Conservation (phyloP, 352 stramenopile genomes). For the Phytophthora palmivora region DNA sequence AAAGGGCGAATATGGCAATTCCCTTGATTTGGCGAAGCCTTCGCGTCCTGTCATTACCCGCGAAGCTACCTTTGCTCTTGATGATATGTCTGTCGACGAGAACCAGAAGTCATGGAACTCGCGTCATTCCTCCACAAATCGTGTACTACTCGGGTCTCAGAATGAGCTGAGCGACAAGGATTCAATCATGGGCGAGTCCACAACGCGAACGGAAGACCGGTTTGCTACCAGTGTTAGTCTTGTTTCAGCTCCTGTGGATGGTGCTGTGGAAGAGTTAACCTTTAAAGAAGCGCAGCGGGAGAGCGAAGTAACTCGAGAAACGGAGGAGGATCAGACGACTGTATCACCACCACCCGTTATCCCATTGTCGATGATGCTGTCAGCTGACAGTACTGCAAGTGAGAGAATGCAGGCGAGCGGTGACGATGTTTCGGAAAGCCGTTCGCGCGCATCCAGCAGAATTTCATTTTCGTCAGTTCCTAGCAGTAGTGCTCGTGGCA, state of each 20-base stretch:
- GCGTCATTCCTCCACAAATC: neutral
- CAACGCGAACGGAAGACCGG: slow-evolving; percentile 18
- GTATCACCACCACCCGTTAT: slow-evolving; percentile 15
- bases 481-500: slow-evolving; percentile 23
- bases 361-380: slow-evolving; percentile 19
- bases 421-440: slow-evolving; percentile 31
- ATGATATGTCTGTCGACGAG: slow-evolving; percentile 22
- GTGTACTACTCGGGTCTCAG: slow-evolving; percentile 17
- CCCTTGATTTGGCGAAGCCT: slow-evolving; percentile 5
- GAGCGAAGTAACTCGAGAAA: neutral
- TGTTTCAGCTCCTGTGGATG: slow-evolving; percentile 21
- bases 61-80: slow-evolving; percentile 28
- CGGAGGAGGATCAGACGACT: slow-evolving; percentile 9
- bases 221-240: slow-evolving; percentile 29
- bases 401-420: slow-evolving; percentile 31
- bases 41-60: slow-evolving; percentile 19
- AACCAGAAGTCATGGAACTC: slow-evolving; percentile 3
- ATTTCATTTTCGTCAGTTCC: slow-evolving; percentile 31
- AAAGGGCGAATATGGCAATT: slow-evolving; percentile 6
- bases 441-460: slow-evolving; percentile 25
- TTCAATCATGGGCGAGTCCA: slow-evolving; percentile 7
- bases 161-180: slow-evolving; percentile 12
- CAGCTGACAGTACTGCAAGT: slow-evolving; percentile 1
- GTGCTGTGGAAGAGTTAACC: slow-evolving; percentile 17
- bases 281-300: slow-evolving; percentile 20